Base-by-base conservation (phyloP, 2,329 filamentous ascomycete species). In the Lanzia echinophila region DNA sequence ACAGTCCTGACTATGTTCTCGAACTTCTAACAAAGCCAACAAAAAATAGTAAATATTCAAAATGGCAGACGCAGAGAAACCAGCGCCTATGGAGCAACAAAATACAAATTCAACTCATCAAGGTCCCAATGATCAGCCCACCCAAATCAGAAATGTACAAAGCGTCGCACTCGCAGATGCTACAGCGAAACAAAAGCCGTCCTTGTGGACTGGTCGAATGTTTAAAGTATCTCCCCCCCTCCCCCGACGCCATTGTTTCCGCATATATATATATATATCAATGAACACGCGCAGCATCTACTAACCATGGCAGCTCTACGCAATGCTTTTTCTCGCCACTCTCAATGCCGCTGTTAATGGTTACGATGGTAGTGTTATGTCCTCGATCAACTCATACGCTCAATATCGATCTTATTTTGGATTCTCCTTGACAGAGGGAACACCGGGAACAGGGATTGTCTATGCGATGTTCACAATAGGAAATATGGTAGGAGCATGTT, bases 351-450 rank as follows among this genome's bases (percentile, higher is more conserved):
- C 59, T 8, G 59, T 58, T 58, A 75, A 75, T 57, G 74, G 74
- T 28, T 76, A 75, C 57, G 73, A 76, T 61, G 72, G 74, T n/a
- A 73, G 71, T 8, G 62, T 77, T 6, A 77, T 77, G 74, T 71
- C 71, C 38, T 71, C 69, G 4, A 76, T 77, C 62, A 76, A 76
- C 60, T 70, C 69, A 24, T 74, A 74, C 55, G 58, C 62, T 2
- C 72, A 75, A 55, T 77, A 76, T 57, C 50, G 59, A 42, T 31
- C 50, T 22, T 60, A 56, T 32, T 61, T 63, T 34, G 50, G 50
- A 6, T 53, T 53, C 24, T 47, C 44, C 17, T 52, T 60, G 0
- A 57, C 50, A 7, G 56, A 57, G 19, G 56, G 56, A 2, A 59
- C 60, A 6, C 51, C 54, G 1, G 53, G 44, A 2, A 61, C 61